Evolutionary conservation across 2,329 filamentous ascomycete species (phyloP), one percentile per base, ranked within the genome.

Genomic region (Xenoacremonium recifei): DNA sequence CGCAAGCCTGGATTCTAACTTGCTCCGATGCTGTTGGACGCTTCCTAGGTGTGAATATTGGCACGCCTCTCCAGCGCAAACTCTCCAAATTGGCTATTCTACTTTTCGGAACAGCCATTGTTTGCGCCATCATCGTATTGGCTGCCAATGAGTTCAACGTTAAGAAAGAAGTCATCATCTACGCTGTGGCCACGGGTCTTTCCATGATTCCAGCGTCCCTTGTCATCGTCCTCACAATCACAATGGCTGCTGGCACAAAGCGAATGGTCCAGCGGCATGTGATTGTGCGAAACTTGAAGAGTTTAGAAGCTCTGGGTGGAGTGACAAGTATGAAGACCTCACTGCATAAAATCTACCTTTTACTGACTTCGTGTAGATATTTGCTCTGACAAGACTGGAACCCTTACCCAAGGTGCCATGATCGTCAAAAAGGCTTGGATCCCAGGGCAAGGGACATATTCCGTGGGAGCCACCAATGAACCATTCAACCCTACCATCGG

Each of bases 31-130:
- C 63, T 15, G 50, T 65, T 35, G 68, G 68, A 16, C 64, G 70
- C 48, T 73, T 77, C 46, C 69, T 79, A 19, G 75, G 67, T 9
- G 53, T 71, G 7, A 62, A 54, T 12, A 61, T 79, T n/a, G 84
- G 84, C 11, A 87, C 84, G 4, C 84, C 84, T 0, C 66, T 88
- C 21, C 82, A 87, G 58, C 76, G 78, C 44, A 85, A 84, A 55
- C 67, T 88, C 29, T 82, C 79, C 49, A 80, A 82, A 55, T 74
- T 88, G 39, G 85, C 84, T 19, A 74, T 86, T 16, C 65, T 80
- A 3, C 73, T 87, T 4, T 55, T 58, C 6, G 45, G 45, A 3
- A 48, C 52, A 3, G 52, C 54, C 1, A 20, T 55, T 2, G 37
- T 55, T 10, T 55, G 53, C 20, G 53, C 53, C 18, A 47, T 55